Evolutionary conservation across 441 rosid species (phyloP).

Genomic region (Dalechampia spathulata): DNA sequence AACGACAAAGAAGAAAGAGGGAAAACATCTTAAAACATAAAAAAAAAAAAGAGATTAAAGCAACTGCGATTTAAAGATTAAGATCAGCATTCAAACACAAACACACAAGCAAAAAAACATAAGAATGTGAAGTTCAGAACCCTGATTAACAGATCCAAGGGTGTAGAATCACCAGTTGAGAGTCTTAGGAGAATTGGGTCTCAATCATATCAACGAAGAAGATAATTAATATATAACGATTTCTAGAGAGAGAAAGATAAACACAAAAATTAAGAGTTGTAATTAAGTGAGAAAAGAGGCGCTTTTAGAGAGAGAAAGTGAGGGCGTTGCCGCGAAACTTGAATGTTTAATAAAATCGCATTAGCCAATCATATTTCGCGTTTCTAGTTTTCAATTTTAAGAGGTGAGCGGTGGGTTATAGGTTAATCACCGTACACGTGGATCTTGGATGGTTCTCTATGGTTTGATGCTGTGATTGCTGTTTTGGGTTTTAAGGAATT

Average conservation of each 20-base stretch:
- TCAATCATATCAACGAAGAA: conserved; percentile 16
- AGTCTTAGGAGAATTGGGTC: conserved; percentile 17
- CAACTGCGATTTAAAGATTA: too few species aligned
- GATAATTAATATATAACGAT: background rate
- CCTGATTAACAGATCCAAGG: conserved; percentile 49
- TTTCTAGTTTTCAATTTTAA: conserved; percentile 6
- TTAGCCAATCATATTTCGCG: conserved; percentile 32
- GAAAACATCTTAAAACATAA: too few species aligned
- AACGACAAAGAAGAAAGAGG: too few species aligned
- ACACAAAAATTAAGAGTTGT: background rate
- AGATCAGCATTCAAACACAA: background rate
- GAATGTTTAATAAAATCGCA: conserved; percentile 59
- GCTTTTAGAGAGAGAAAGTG: conserved; percentile 18
- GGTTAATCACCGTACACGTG: conserved; percentile 24
- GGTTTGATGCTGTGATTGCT: conserved; percentile 19
- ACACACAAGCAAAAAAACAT: too few species aligned
- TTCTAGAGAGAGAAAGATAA: conserved; percentile 18
- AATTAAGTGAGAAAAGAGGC: conserved; percentile 13
- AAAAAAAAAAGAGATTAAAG: too few species aligned
- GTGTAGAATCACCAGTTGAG: conserved; percentile 32
- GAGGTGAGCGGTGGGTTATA: background rate
- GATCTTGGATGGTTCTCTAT: rapidly evolving
- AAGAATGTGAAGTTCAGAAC: conserved; percentile 19
- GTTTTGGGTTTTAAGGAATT: background rate
- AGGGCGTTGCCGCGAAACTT: conserved; percentile 97